Conservation (phyloP, 2,329 filamentous ascomycete species). For the Periconia sp. region DNA sequence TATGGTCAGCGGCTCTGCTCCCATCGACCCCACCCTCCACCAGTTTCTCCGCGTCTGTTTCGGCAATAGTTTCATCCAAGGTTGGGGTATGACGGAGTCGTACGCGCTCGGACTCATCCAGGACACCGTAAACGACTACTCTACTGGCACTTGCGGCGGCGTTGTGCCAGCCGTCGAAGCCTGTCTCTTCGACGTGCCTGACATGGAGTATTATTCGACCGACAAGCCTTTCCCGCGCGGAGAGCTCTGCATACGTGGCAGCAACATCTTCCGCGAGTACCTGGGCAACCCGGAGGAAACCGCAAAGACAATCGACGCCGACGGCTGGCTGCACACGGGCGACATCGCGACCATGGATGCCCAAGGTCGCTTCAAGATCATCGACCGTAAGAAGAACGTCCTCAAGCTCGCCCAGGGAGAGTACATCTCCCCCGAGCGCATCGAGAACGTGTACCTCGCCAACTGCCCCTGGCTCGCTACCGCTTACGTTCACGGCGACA, state of each 20-base stretch:
- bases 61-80: conserved; percentile 77
- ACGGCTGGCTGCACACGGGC: conserved; percentile 97
- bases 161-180: conserved; percentile 69
- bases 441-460: conserved; percentile 91
- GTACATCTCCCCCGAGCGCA: conserved; percentile 95
- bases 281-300: conserved; percentile 91
- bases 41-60: conserved; percentile 85
- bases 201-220: conserved; percentile 87
- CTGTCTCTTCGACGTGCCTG: conserved; percentile 83
- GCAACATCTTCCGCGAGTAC: conserved; percentile 82
- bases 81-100: conserved; percentile 92
- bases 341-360: conserved; percentile 87
- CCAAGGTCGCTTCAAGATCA: conserved; percentile 84
- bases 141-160: conserved; percentile 78
- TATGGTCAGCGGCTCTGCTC: conserved; percentile 88
- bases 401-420: conserved; percentile 97
- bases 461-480: conserved; percentile 76
- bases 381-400: conserved; percentile 99
- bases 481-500: conserved; percentile 90
- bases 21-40: conserved; percentile 84
- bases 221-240: conserved; percentile 90
- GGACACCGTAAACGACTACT: conserved; percentile 66
- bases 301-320: conserved; percentile 73
- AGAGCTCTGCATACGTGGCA: conserved; percentile 81
- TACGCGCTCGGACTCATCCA: conserved; percentile 79